Evolutionary conservation across 2,329 filamentous ascomycete species (phyloP), one percentile per base, ranked within the genome.

Genomic region (Colletotrichum graminicola): DNA sequence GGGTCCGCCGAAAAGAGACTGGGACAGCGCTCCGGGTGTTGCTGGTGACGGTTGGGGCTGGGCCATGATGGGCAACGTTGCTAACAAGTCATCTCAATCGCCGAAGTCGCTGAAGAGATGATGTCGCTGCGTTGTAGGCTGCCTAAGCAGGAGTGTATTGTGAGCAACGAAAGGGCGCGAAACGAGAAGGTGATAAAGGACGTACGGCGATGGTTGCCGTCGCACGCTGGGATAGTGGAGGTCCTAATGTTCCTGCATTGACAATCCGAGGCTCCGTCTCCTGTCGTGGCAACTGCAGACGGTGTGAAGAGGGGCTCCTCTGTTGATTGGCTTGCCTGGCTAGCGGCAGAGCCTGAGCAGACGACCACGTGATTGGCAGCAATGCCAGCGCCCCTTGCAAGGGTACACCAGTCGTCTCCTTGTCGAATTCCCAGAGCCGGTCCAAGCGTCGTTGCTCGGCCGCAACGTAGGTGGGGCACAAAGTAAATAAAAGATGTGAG

Each of bases 1-100:
- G 57, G 81, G 79, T 71, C 81, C 81, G 67, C 85, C 86, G 76
- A 87, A 88, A 76, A 87, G 82, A 74, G 84, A 86, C 75, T 78
- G 78, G 73, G 79, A 75, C 73, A 76, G 75, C 75, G 82, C 81
- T 73, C 79, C 81, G 75, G 85, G 84, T 74, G 82, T 82, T 26
- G 85, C 84, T 79, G 81, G 82, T 55, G 61, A 63, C 45, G 64
- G 55, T 59, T 62, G 71, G 34, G 63, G 39, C 80, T 80, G 78
- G 77, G 81, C 76, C 84, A 86, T 86, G 77, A 76, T 77, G 55
- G 41, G 67, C 55, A 60, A 54, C 29, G 39, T 47, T 60, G 69
- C 59, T 64, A 72, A 60, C 16, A 69, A 63, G 49, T 64, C 69
- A 72, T 72, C 54, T 59, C 69, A 72, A 64, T 49, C 66, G 69